Evolutionary conservation across 768 basidiomycete species (phyloP), one percentile per base, ranked within the genome.

Genomic region (Boletus tomentosulus): DNA sequence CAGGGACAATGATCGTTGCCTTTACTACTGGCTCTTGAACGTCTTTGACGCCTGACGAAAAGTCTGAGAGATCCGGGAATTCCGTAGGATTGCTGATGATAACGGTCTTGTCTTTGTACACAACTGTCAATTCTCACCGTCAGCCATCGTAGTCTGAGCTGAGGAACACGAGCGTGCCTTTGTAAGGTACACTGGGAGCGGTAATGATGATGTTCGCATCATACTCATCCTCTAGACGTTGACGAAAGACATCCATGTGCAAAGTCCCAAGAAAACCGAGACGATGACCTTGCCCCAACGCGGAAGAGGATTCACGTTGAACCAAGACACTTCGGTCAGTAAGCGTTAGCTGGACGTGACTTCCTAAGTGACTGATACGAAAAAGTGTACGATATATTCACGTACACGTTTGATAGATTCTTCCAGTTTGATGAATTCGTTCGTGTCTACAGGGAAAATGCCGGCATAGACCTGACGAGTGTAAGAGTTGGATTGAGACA

Each of bases 191-290:
- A 3, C 94, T 94, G 1, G 97, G 97, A 3, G 94, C 89, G 11
- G 97, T 99, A 51, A 98, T 82, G 61, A 98, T 93, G 53, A 98
- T 85, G 63, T 89, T 93, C 31, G 94, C 90, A 54, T 92, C 86
- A 61, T 97, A 93, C 68, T 99, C 97, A 62, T 99, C 97, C 70
- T 98, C 97, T 4, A 99, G 76, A 13, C 97, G 82, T 67, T 99
- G 97, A 22, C 94, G 86, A 71, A 93, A 92, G 37, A 95, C 89
- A 62, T 96, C 91, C 91, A 98, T 94, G 66, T 99, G 97, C 54
- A 99, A 72, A 6, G 93, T 92, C 1, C 97, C 97, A 10, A 98
- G 78, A 70, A 98, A 99, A 0, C 97, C 97, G 6, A 99, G 81
- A 42, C 97, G 82, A 66, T 87, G 92, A 8, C 97, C 97, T 73